These are phyloP conservation scores for Globisporangium uncinulatum DNA, from an alignment of 352 stramenopile genomes.

Conservation along the genomic window DNA sequence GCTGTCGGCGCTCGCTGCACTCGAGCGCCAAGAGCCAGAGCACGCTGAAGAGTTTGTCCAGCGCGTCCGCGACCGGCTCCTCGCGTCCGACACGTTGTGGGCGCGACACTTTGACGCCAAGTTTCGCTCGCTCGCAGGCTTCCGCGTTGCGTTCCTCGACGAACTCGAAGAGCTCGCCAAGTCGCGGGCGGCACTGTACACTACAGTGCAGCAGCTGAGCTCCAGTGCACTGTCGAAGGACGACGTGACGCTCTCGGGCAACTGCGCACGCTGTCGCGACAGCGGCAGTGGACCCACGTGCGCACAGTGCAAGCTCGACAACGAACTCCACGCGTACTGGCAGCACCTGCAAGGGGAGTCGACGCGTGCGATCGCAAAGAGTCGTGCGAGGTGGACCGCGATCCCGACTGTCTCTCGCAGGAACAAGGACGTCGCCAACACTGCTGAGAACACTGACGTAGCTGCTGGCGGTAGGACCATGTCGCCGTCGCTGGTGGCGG, in stretches of 20 bases:
- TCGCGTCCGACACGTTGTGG: constrained; percentile 41
- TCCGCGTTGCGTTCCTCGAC: constrained; percentile 41
- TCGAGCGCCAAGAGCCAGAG: constrained; percentile 20
- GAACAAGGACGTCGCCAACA: constrained; percentile 1
- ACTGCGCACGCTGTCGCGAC: constrained; percentile 61
- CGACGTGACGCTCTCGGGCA: constrained; percentile 58
- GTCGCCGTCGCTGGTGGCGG: constrained; percentile 33
- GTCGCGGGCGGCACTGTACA: constrained; percentile 24
- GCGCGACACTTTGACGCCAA: constrained; percentile 32
- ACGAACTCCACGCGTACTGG: constrained; percentile 49
- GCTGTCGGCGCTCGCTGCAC: constrained; percentile 28
- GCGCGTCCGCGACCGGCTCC: constrained; percentile 38
- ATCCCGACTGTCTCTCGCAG: too few species aligned
- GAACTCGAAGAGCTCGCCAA: constrained; percentile 43
- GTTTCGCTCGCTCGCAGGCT: constrained; percentile 35
- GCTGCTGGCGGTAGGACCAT: constrained; percentile 5
- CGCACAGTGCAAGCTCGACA: constrained; percentile 60
- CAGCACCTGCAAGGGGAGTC: constrained; percentile 40
- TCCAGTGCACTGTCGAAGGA: constrained; percentile 23
- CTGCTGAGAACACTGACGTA: constrained; percentile 9
- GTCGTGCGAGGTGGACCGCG: constrained; percentile 5
- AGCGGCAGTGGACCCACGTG: constrained; percentile 48
- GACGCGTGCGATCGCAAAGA: constrained; percentile 21
- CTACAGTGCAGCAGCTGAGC: constrained; percentile 38
- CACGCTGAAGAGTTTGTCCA: constrained; percentile 25